Evolutionary conservation across 352 stramenopile species (phyloP).

Genomic region (Phytophthora ramorum): DNA sequence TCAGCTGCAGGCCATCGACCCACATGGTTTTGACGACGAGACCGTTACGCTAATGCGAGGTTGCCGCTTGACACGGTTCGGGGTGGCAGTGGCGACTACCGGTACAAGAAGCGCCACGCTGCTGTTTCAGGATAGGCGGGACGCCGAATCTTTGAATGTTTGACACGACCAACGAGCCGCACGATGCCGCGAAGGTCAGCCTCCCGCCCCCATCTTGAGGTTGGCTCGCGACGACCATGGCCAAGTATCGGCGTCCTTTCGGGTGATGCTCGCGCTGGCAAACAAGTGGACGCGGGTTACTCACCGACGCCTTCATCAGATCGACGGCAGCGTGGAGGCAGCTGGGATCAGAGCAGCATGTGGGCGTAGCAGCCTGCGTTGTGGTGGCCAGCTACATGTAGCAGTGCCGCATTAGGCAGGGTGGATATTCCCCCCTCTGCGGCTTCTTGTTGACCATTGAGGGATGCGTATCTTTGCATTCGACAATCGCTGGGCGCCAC

Average conservation of each 20-base stretch:
- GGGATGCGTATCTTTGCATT: slow-evolving; percentile 30
- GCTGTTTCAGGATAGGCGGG: slow-evolving; percentile 8
- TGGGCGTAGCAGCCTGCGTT: not conserved
- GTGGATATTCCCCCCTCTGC: slow-evolving; percentile 25
- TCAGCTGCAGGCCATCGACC: not conserved
- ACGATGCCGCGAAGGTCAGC: slow-evolving; percentile 22
- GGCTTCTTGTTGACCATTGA: no score
- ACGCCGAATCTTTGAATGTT: slow-evolving; percentile 31
- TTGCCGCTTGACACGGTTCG: slow-evolving; percentile 18
- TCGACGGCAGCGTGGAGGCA: slow-evolving; percentile 3
- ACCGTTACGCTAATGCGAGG: slow-evolving; percentile 44
- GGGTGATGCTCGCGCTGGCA: not conserved
- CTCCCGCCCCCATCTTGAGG: slow-evolving; percentile 13
- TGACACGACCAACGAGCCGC: slow-evolving; percentile 19
- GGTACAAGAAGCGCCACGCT: slow-evolving; percentile 19
- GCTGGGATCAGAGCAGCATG: slow-evolving; percentile 35
- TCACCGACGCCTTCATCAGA: slow-evolving; percentile 18
- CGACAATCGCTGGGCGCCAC: slow-evolving; percentile 32
- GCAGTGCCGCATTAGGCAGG: slow-evolving; percentile 4
- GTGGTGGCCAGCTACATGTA: not conserved
- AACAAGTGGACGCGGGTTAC: slow-evolving; percentile 3
- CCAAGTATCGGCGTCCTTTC: slow-evolving; percentile 15
- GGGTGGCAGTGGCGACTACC: not conserved
- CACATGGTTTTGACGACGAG: slow-evolving; percentile 24
- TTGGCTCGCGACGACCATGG: not conserved